A percentile compares a stretch with the other conserved stretches of the same genome.
These are phyloP conservation scores for Hymenoscyphus fructigenus DNA, from an alignment of 2,329 filamentous ascomycete genomes.

Conservation along the genomic window DNA sequence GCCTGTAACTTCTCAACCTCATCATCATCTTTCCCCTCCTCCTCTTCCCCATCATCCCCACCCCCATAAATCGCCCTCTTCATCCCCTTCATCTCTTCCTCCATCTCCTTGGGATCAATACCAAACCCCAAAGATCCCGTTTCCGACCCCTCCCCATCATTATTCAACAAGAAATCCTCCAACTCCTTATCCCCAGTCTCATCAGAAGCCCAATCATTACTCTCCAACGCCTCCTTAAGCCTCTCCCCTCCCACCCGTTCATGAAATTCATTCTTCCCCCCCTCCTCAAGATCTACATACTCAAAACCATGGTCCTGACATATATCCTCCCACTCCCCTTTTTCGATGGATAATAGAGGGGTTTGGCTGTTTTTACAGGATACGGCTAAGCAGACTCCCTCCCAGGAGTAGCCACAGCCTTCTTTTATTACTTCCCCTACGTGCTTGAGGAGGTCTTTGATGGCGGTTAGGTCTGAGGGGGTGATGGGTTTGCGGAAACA, in stretches of 20 bases:
- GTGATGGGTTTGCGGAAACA: slow-evolving; percentile 48
- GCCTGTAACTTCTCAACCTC: slow-evolving; percentile 57
- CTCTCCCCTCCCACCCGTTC: slow-evolving; percentile 60
- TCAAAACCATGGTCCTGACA: slow-evolving; percentile 59
- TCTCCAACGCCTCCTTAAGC: slow-evolving; percentile 59
- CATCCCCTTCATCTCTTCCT: slow-evolving; percentile 40
- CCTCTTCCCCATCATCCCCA: slow-evolving; percentile 30
- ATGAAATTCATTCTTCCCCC: slow-evolving; percentile 52
- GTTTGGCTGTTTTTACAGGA: slow-evolving; percentile 44
- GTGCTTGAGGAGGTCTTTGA: slow-evolving; percentile 47
- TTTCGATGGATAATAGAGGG: slow-evolving; percentile 38
- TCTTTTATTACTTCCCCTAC: slow-evolving; percentile 56
- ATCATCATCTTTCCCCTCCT: slow-evolving; percentile 38
- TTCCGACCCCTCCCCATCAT: slow-evolving; percentile 30
- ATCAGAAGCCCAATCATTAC: slow-evolving; percentile 60
- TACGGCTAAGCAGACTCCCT: slow-evolving; percentile 61
- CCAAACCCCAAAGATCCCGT: slow-evolving; percentile 32
- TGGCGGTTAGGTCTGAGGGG: slow-evolving; percentile 21
- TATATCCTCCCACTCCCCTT: slow-evolving; percentile 60
- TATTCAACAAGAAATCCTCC: slow-evolving; percentile 39
- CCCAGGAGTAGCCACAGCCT: slow-evolving; percentile 62
- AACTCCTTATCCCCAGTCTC: slow-evolving; percentile 39
- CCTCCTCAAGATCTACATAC: slow-evolving; percentile 56
- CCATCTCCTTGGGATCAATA: slow-evolving; percentile 38
- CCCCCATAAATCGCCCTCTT: slow-evolving; percentile 38